Evolutionary conservation across 2,329 filamentous ascomycete genomes (phyloP), one percentile per base, ranked within the genome.

Genomic region (Fragosphaeria purpurea): DNA sequence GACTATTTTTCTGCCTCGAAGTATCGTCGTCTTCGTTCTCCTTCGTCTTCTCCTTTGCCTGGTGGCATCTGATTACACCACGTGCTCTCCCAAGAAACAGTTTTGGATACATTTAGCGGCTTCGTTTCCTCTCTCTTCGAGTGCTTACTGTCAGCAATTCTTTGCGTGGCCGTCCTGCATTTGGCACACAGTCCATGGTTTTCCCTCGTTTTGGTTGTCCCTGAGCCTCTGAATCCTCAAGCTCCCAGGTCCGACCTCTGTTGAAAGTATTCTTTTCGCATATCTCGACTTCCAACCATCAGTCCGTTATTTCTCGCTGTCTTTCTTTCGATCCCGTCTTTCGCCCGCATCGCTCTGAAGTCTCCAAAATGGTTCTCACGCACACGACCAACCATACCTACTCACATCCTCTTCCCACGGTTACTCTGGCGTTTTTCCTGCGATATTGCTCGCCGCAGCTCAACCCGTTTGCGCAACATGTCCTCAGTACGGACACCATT

Each of bases 371-470:
- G 78, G 78, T 82, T 56, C 76, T 82, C 67, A 79, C 75, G 6
- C 78, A 80, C 65, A 79, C 77, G 49, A 82, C 79, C 60, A 80
- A 77, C 68, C 84, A 86, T 65, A 79, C 76, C 61, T 89, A 90
- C 74, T 76, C 82, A 57, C 88, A 91, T 68, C 83, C 85, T 46
- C 91, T 91, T 71, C 82, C 86, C 55, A 86, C 86, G 65, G 87
- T 93, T 55, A 88, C 86, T 46, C 83, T 93, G 66, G 87, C 87
- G 70, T 93, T 88, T 76, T 93, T 91, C 70, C 83, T 93, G 46
- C 86, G 87, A 57, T 93, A 93, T 69, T 88, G 86, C 53, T 80
- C 76, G 5, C 76, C 77, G 34, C 72, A 79, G 57, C 70, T 79
- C 57, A 93, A 91, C 62, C 87, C 87, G 6, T 90, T 91, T 70